These are phyloP conservation scores for Neurospora intermedia DNA, from an alignment of 495 filamentous ascomycete species.

Conservation along the genomic window DNA sequence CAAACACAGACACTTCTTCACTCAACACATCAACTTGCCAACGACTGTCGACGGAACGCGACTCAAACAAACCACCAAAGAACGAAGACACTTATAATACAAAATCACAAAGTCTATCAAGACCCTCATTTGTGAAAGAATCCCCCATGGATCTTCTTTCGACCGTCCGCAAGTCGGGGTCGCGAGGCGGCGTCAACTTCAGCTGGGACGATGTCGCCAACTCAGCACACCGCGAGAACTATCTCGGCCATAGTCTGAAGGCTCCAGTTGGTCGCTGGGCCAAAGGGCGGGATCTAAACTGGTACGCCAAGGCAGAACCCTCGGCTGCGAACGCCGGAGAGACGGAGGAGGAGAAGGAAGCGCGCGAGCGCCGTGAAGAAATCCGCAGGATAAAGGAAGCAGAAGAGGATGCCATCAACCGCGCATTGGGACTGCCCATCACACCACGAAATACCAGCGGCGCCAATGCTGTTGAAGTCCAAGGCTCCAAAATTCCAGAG, in stretches of 20 bases:
- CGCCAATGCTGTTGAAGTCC: slow-evolving; percentile 38
- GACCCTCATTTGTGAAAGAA: not conserved
- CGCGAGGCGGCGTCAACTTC: slow-evolving; percentile 89
- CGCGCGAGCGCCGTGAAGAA: slow-evolving; percentile 64
- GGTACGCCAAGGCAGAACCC: slow-evolving; percentile 71
- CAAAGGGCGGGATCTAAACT: slow-evolving; percentile 70
- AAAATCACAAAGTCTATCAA: not conserved
- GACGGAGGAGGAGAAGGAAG: slow-evolving; percentile 50
- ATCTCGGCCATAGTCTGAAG: slow-evolving; percentile 92
- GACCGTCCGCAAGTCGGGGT: slow-evolving; percentile 84
- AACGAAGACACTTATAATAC: not conserved
- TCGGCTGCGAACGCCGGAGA: slow-evolving; percentile 34
- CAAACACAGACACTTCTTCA: not conserved
- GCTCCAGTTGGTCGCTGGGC: slow-evolving; percentile 96
- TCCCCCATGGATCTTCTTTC: slow-evolving; percentile 81
- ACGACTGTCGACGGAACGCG: not conserved
- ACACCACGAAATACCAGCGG: slow-evolving; percentile 38
- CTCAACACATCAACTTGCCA: not conserved
- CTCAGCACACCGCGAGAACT: slow-evolving; percentile 87
- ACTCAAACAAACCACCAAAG: not conserved
- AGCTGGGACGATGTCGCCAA: slow-evolving; percentile 90
- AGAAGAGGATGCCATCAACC: slow-evolving; percentile 80
- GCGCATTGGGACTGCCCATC: slow-evolving; percentile 68
- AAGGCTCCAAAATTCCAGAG: slow-evolving; percentile 11
- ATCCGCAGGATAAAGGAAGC: slow-evolving; percentile 76